Percentiles rank a stretch among this genome's conserved stretches.
Conservation (phyloP, 495 filamentous ascomycete species). For the Hypoxylon rickii region DNA sequence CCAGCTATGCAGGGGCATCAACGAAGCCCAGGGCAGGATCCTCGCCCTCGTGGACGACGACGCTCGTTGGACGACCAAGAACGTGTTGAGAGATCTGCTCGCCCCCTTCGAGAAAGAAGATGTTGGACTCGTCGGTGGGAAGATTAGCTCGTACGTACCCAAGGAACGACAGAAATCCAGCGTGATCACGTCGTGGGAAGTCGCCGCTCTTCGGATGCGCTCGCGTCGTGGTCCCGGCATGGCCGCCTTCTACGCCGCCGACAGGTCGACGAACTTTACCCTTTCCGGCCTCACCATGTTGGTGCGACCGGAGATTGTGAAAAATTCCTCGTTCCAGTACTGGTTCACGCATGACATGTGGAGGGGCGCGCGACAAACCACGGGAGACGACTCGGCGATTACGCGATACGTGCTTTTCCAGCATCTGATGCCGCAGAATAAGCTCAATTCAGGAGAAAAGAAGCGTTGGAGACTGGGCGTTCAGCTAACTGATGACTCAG, state of each 20-base stretch:
- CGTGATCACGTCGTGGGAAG: slow-evolving; percentile 24
- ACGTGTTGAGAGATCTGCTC: slow-evolving; percentile 15
- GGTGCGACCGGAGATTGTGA: slow-evolving; percentile 14
- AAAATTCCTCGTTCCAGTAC: slow-evolving; percentile 27
- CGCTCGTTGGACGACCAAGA: slow-evolving; percentile 7
- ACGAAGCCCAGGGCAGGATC: slow-evolving; percentile 13
- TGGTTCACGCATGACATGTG: slow-evolving; percentile 22
- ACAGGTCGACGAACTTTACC: slow-evolving; percentile 33
- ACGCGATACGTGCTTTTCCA: slow-evolving; percentile 33
- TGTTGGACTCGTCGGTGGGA: slow-evolving; percentile 23
- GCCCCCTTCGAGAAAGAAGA: slow-evolving; percentile 27
- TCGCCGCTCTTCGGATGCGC: slow-evolving; percentile 29
- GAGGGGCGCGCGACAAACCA: slow-evolving; percentile 13
- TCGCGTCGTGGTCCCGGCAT: slow-evolving; percentile 13
- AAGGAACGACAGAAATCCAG: slow-evolving; percentile 8
- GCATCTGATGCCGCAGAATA: slow-evolving; percentile 3
- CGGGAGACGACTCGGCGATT: slow-evolving; percentile 30
- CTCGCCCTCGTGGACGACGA: slow-evolving; percentile 29
- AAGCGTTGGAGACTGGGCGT: slow-evolving; percentile 29
- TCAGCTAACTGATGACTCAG: slow-evolving; percentile 23
- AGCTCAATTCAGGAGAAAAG: not conserved
- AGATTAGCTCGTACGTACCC: slow-evolving; percentile 25
- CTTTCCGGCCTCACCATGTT: slow-evolving; percentile 33
- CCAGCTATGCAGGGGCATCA: slow-evolving; percentile 23
- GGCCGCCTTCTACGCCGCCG: slow-evolving; percentile 17